A percentile compares a stretch with the other conserved stretches of the same genome.
Evolutionary conservation across 345 rosid species (phyloP).

Genomic region (Nephelium lappaceum): DNA sequence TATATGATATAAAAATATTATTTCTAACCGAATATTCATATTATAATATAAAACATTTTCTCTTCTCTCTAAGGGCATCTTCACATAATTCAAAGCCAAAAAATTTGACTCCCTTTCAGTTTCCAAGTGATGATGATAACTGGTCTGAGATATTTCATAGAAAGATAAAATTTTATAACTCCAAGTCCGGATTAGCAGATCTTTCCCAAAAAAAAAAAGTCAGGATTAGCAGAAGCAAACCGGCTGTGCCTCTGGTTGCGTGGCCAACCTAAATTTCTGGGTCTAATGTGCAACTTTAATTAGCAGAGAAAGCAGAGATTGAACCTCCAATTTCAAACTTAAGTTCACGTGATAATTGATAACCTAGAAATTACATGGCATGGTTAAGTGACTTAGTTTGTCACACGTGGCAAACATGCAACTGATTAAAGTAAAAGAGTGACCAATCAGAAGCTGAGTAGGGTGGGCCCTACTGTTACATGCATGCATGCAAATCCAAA

Average conservation of each 20-base stretch:
- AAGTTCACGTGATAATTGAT: conserved; percentile 24
- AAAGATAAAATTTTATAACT: neutral
- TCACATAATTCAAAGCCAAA: too few species aligned
- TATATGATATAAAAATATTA: too few species aligned
- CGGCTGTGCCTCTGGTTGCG: neutral
- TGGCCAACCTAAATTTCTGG: conserved; percentile 3
- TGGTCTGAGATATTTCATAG: too few species aligned
- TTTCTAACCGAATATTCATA: too few species aligned
- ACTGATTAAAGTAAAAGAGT: conserved; percentile 8
- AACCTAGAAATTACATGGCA: neutral
- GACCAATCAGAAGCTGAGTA: conserved; percentile 9
- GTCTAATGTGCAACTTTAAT: neutral
- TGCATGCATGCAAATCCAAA: conserved; percentile 16
- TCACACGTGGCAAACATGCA: conserved; percentile 43
- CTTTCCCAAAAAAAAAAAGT: too few species aligned
- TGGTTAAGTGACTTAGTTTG: neutral
- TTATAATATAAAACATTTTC: neutral
- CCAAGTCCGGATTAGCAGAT: too few species aligned
- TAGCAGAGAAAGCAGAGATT: neutral
- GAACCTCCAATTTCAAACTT: neutral
- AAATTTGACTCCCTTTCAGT: too few species aligned
- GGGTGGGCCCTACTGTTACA: neutral
- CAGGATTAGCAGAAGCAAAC: too few species aligned
- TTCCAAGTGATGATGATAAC: too few species aligned
- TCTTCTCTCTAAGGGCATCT: too few species aligned